Conservation (phyloP, 345 rosid species). For the Carallia pectinifolia region DNA sequence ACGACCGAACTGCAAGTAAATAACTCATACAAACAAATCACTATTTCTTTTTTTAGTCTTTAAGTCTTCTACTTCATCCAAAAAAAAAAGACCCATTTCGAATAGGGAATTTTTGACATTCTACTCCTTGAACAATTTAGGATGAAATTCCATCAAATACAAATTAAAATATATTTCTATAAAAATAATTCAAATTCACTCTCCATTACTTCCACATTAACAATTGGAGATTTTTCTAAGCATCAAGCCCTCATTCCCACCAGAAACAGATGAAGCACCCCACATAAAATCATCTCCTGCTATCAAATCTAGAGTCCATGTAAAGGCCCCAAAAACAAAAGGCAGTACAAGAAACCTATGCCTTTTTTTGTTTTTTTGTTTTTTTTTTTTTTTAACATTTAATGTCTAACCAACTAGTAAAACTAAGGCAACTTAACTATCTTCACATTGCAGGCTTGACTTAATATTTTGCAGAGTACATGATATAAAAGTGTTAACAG, state of each 20-base stretch:
- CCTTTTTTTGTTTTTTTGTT: background rate
- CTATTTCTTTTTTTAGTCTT: too few species aligned
- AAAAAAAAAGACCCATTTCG: too few species aligned
- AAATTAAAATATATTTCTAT: background rate
- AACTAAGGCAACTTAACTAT: constrained; percentile 21
- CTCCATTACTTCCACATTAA: background rate
- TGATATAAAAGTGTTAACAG: constrained; percentile 69
- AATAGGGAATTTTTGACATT: too few species aligned
- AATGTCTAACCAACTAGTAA: constrained; percentile 9
- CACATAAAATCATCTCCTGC: background rate
- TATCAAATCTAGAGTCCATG: constrained; percentile 1
- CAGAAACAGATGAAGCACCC: constrained; percentile 9
- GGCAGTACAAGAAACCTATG: constrained; percentile 1
- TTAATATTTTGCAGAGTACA: constrained; percentile 72
- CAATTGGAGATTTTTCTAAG: background rate
- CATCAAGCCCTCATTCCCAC: constrained; percentile 2
- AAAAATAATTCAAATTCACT: background rate
- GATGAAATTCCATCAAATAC: too few species aligned
- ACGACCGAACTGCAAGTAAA: too few species aligned
- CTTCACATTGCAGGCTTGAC: constrained; percentile 84
- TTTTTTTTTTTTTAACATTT: background rate
- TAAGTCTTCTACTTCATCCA: too few species aligned
- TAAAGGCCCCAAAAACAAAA: background rate
- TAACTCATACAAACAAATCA: too few species aligned
- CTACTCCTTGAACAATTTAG: too few species aligned